Evolutionary conservation across 352 stramenopile species (phyloP).

Genomic region (Pythium chondricola): DNA sequence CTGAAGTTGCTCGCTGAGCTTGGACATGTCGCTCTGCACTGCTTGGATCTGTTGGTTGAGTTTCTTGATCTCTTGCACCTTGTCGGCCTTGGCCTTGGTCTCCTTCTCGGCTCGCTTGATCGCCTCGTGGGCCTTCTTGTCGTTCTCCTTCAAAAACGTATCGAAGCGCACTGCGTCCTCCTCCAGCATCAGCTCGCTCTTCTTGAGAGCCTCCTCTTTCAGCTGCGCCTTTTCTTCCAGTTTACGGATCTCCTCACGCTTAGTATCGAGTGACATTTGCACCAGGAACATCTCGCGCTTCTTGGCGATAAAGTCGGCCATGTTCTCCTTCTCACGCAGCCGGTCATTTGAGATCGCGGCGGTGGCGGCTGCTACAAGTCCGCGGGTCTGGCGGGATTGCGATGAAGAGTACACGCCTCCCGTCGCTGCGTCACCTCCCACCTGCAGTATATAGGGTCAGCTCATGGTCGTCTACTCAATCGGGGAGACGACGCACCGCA

Average conservation of each 20-base stretch:
- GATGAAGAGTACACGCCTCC: constrained; percentile 50
- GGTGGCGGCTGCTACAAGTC: constrained; percentile 71
- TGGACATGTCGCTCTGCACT: constrained; percentile 92
- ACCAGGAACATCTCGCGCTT: constrained; percentile 97
- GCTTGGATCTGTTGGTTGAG: constrained; percentile 94
- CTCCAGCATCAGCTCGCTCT: constrained; percentile 94
- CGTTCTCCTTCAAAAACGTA: constrained; percentile 96
- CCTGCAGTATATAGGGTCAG: background rate
- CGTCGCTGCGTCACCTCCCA: background rate
- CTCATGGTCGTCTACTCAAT: background rate
- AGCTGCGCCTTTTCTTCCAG: constrained; percentile 94
- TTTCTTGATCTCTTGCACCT: constrained; percentile 93
- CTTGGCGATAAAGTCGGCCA: constrained; percentile 94
- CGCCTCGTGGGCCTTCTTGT: constrained; percentile 95
- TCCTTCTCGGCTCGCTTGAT: constrained; percentile 93
- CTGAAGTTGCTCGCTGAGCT: constrained; percentile 91
- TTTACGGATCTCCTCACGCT: constrained; percentile 95
- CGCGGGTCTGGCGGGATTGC: constrained; percentile 68
- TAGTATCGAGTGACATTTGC: constrained; percentile 94
- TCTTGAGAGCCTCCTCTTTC: constrained; percentile 94
- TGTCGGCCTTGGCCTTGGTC: constrained; percentile 92
- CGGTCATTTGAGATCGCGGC: constrained; percentile 80
- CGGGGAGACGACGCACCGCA: constrained; percentile 23
- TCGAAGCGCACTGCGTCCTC: constrained; percentile 95
- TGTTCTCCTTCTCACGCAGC: constrained; percentile 92